Percentiles rank a stretch among this genome's conserved stretches.
Conservation (phyloP, 108 stramenopile genomes). For the Conticribra weissflogii region DNA sequence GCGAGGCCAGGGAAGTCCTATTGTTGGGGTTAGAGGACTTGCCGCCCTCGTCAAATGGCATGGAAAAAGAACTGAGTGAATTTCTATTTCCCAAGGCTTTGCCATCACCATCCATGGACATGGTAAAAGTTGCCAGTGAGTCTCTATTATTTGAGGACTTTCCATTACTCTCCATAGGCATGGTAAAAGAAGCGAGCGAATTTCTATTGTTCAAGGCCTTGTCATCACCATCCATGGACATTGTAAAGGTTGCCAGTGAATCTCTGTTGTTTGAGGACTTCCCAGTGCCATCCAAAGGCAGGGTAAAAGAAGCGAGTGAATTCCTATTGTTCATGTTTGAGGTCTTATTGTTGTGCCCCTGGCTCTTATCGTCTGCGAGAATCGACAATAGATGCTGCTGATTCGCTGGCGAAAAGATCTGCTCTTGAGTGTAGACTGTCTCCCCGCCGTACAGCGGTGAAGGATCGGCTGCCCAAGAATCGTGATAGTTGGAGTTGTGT, state of each 20-base stretch:
- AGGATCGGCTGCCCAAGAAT: conserved; percentile 38
- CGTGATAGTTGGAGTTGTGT: neutral
- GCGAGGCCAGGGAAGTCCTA: too few relatives aligned
- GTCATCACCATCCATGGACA: too few relatives aligned
- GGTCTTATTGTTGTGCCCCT: too few relatives aligned
- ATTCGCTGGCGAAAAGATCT: conserved; percentile 10
- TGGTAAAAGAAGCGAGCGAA: too few relatives aligned
- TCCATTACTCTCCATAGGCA: too few relatives aligned
- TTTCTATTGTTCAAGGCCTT: too few relatives aligned
- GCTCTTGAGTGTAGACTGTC: neutral
- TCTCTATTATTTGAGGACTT: too few relatives aligned
- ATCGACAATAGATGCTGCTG: neutral
- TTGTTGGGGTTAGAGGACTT: too few relatives aligned
- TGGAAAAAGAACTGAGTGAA: neutral
- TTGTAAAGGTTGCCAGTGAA: too few relatives aligned
- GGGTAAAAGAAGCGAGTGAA: neutral
- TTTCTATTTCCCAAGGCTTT: conserved; percentile 12
- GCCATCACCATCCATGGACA: neutral
- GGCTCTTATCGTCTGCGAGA: neutral
- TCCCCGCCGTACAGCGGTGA: conserved; percentile 19
- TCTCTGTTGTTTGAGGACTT: too few relatives aligned
- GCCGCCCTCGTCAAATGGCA: neutral
- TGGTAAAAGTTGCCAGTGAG: too few relatives aligned
- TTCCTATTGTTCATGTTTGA: neutral
- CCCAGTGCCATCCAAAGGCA: too few relatives aligned